Base-by-base conservation (phyloP, 1,139 yeast species). In the Scheffersomyces illinoinensis region DNA sequence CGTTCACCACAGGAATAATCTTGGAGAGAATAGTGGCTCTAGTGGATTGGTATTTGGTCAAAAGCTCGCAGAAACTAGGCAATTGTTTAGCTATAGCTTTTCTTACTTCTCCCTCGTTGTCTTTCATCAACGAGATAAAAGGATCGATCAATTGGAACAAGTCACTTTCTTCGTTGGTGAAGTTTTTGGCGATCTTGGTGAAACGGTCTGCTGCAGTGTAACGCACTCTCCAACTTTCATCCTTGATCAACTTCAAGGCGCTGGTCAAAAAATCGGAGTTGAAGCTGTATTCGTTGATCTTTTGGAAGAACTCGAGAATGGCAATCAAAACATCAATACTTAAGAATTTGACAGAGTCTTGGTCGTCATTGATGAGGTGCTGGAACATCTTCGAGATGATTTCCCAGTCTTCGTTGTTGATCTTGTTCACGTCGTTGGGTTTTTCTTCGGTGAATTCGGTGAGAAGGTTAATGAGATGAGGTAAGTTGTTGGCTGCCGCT, bases 211-310 rank as follows among this genome's bases (percentile, higher is more conserved):
- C 98, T 33, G 97, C 97, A 86, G 96, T 93, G 76, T 95, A 96
- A 69, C 99, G 86, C 58, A 96, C 98, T 74, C 99, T 89, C 99
- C 99, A 96, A 69, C 97, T 90, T 75, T 92, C 93, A 76, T 96
- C 99, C 64, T 83, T 85, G 62, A 91, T 88, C 65, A 96, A 83
- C 64, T 87, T 86, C 62, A 89, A 82, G 4, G 92, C 81, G 59
- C 60, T 61, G 75, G 82, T 79, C 63, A 89, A 81, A 61, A 89
- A 80, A 65, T 87, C 90, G 52, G 84, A 79, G 65, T 85, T 83
- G 71, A 88, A 90, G 33, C 86, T 76, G 51, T 73, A 73, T 66
- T 89, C 91, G 59, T 83, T 75, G 62, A 84, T 83, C 21, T 77
- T 74, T 66, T 85, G 86, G 77, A 89, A 86, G 69, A 85, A 88